Evolutionary conservation across 805 yeast genomes (phyloP).

Genomic region (Zygosaccharomyces pseudorouxii): DNA sequence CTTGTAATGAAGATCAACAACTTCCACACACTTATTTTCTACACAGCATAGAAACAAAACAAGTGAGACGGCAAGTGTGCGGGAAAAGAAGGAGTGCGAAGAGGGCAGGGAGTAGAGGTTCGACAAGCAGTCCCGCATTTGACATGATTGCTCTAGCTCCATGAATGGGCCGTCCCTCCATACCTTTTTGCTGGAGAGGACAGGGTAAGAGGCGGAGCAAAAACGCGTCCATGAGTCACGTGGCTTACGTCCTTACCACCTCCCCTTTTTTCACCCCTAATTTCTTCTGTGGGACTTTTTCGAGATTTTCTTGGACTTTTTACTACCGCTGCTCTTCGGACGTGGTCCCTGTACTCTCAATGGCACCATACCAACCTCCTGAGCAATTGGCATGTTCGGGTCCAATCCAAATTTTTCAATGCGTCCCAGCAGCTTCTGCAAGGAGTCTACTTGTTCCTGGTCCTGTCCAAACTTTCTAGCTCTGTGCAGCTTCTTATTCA

Average conservation of each 20-base stretch:
- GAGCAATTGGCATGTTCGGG: constrained; percentile 58
- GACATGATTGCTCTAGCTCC: background rate
- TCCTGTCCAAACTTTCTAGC: constrained; percentile 77
- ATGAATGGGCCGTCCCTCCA: background rate
- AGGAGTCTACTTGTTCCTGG: constrained; percentile 52
- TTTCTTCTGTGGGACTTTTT: background rate
- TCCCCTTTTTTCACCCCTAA: background rate
- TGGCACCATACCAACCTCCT: constrained; percentile 54
- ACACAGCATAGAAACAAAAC: background rate
- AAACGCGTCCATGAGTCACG: background rate
- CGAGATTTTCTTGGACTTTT: background rate
- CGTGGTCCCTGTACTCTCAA: constrained; percentile 19
- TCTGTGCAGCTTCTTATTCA: constrained; percentile 63
- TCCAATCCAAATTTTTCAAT: constrained; percentile 83
- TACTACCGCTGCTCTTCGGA: constrained; percentile 6
- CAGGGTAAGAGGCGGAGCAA: constrained; percentile 1
- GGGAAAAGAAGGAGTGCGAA: background rate
- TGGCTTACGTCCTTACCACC: background rate
- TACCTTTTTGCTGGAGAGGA: background rate
- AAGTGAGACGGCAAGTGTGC: background rate
- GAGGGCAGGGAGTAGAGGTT: background rate
- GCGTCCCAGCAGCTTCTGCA: constrained; percentile 45
- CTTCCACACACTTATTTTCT: background rate
- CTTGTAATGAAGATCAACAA: background rate
- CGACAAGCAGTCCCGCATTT: background rate